Evolutionary conservation across 257 asterid genomes (phyloP).

Genomic region (Scutellaria galericulata): DNA sequence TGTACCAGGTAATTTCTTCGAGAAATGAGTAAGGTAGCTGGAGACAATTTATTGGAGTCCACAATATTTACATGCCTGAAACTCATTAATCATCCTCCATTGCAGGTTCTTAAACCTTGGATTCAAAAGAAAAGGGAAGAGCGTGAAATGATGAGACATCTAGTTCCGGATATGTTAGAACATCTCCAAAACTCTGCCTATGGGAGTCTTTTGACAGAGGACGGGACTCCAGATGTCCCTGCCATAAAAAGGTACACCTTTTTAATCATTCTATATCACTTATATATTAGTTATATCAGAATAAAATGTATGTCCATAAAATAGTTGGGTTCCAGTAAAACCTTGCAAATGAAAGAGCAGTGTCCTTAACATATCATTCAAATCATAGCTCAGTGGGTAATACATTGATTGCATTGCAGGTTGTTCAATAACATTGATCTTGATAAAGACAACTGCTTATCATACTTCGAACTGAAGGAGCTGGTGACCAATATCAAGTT

Average conservation of each 20-base stretch:
- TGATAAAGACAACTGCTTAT: constrained; percentile 50
- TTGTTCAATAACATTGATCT: constrained; percentile 51
- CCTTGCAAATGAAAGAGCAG: too few species aligned
- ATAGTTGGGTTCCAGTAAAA: neutral
- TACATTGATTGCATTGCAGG: constrained; percentile 38
- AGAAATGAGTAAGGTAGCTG: neutral
- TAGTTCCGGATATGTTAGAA: constrained; percentile 48
- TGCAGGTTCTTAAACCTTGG: constrained; percentile 60
- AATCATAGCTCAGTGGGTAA: neutral
- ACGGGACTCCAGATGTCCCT: constrained; percentile 54
- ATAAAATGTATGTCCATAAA: neutral
- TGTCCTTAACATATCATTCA: too few species aligned
- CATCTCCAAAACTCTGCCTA: constrained; percentile 41
- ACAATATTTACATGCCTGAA: constrained; percentile 15
- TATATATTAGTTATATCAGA: neutral
- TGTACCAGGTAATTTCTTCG: constrained; percentile 46
- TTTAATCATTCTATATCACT: neutral
- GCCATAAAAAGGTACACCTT: constrained; percentile 51
- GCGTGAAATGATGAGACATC: constrained; percentile 52
- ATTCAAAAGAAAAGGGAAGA: constrained; percentile 66
- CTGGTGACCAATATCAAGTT: constrained; percentile 43
- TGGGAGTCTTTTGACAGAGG: constrained; percentile 50
- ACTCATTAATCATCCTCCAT: neutral
- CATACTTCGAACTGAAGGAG: constrained; percentile 50
- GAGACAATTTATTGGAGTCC: constrained; percentile 25